Percentiles rank a stretch among this genome's conserved stretches.
Conservation (phyloP, 2,329 filamentous ascomycete species). For the Penicillium oxalicum region DNA sequence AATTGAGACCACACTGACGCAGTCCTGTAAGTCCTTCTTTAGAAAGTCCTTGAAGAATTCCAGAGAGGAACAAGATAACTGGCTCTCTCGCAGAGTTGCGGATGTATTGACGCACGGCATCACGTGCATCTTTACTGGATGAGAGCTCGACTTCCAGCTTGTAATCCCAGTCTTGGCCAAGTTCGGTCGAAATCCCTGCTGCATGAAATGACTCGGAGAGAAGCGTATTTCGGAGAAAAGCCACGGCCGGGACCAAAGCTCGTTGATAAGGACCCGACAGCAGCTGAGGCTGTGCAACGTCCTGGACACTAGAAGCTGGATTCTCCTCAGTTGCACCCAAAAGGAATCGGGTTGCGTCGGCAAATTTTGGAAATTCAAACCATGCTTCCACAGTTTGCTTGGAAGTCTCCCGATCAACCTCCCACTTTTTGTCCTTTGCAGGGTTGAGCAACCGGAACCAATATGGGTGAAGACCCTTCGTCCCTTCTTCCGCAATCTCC, state of each 20-base stretch:
- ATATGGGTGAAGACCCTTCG: constrained; percentile 76
- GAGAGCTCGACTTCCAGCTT: constrained; percentile 67
- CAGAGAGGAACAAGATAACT: constrained; percentile 39
- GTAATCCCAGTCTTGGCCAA: constrained; percentile 79
- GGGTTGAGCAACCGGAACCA: constrained; percentile 61
- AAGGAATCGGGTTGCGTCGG: constrained; percentile 29
- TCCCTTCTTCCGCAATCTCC: constrained; percentile 84
- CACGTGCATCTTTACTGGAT: constrained; percentile 61
- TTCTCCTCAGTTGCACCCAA: constrained; percentile 21
- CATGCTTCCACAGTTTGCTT: constrained; percentile 40
- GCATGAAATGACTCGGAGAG: constrained; percentile 51
- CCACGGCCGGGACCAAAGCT: constrained; percentile 63
- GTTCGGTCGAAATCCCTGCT: constrained; percentile 42
- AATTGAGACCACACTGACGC: constrained; percentile 43
- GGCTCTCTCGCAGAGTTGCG: constrained; percentile 29
- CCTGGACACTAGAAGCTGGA: constrained; percentile 29
- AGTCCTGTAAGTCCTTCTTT: constrained; percentile 36
- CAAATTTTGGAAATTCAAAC: constrained; percentile 37
- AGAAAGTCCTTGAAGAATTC: constrained; percentile 42
- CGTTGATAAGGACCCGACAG: constrained; percentile 31
- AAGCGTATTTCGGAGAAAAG: constrained; percentile 60
- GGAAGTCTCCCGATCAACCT: constrained; percentile 48
- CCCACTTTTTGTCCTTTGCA: constrained; percentile 39
- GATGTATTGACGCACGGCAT: constrained; percentile 43
- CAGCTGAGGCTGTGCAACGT: constrained; percentile 25